Evolutionary conservation across 768 basidiomycete genomes (phyloP), one percentile per base, ranked within the genome.

Genomic region (Russula abietina): DNA sequence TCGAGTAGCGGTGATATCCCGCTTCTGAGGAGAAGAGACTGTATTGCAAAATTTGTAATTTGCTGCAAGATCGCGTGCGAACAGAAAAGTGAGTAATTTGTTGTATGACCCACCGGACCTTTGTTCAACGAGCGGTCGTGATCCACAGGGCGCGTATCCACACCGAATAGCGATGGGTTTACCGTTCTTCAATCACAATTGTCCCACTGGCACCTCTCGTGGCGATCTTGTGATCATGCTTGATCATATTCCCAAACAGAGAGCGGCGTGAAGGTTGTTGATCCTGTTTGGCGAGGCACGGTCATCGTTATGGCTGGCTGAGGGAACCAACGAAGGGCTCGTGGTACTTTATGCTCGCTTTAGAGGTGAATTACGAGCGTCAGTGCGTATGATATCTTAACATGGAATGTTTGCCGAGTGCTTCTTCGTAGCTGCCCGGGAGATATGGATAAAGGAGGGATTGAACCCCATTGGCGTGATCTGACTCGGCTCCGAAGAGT

Each of bases 161-260:
- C 67, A 89, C 88, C 64, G 88, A 93, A 57, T 85, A 93, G 14
- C 86, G 88, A 32, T 93, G 91, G 91, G 83, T 90, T 0, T 84
- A 92, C 68, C 87, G 91, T 16, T 88, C 91, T 2, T 83, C 85
- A 7, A 91, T 93, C 73, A 77, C 79, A 12, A 80, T 93, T 43
- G 81, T 83, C 1, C 82, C 85, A 0, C 69, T 72, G 17, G 28
- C 28, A 30, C 28, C 28, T 72, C 69, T 53, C 73, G 72, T 58
- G 71, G 73, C 61, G 68, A 75, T 66, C 76, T 66, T 30, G 70
- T 74, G 62, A 67, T 54, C 62, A 71, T 70, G 49, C 73, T 52
- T 66, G 28, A 30, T 30, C 28, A 30, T 30, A 30, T 2, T 30
- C 28, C 70, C 65, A 9, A 68, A 65, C 11, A 66, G 67, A 19